Percentiles rank a stretch among this genome's conserved stretches.
Conservation (phyloP, 106 monocot genomes). For the Gastrodia elata region DNA sequence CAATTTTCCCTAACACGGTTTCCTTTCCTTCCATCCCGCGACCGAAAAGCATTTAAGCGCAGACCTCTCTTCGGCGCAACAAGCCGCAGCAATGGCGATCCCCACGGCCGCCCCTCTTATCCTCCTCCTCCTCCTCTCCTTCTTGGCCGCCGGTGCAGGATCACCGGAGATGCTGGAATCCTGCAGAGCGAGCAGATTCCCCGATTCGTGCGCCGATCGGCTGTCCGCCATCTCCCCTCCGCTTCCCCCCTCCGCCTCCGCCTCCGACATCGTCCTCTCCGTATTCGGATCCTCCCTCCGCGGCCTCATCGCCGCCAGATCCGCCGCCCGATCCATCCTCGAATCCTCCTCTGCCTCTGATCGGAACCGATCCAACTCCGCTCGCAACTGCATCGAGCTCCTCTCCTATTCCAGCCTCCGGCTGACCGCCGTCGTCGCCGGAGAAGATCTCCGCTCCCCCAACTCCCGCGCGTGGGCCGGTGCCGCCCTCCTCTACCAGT, state of each 20-base stretch:
- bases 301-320: constrained; percentile 14
- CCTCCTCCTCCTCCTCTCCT: neutral
- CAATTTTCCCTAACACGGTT: too few relatives aligned
- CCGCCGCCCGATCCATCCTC: constrained; percentile 34
- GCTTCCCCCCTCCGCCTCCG: constrained; percentile 22
- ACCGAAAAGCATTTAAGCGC: too few relatives aligned
- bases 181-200: constrained; percentile 38
- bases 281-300: constrained; percentile 9
- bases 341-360: constrained; percentile 34
- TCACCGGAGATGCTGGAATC: constrained; percentile 11
- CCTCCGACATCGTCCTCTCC: constrained; percentile 20
- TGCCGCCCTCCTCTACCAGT: constrained; percentile 68
- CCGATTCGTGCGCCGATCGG: constrained; percentile 22
- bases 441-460: constrained; percentile 1
- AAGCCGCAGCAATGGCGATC: too few relatives aligned
- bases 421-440: constrained; percentile 23
- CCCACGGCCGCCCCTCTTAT: constrained; percentile 2
- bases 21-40: too few relatives aligned
- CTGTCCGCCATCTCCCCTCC: constrained; percentile 14
- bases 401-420: constrained; percentile 38
- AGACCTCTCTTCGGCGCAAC: too few relatives aligned
- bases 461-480: constrained; percentile 35
- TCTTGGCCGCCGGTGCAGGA: constrained; percentile 9
- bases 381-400: constrained; percentile 51
- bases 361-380: constrained; percentile 56